Evolutionary conservation across 2,329 filamentous ascomycete genomes (phyloP).

Genomic region (Penicillium sp.): DNA sequence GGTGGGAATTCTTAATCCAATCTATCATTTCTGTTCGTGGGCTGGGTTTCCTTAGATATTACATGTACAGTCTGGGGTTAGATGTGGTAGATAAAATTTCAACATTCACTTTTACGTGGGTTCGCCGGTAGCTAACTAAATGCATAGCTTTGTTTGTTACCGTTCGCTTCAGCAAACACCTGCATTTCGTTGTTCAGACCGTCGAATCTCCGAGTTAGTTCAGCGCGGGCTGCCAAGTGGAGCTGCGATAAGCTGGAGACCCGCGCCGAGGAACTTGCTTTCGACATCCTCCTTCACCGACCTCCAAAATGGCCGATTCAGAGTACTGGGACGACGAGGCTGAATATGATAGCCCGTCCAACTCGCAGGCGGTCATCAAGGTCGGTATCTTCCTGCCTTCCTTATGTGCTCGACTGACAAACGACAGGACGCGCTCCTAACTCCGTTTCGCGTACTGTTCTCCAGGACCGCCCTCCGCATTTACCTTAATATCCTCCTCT

Average conservation of each 20-base stretch:
- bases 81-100: neutral
- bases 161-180: too few species aligned
- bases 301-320: constrained; percentile 20
- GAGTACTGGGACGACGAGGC: constrained; percentile 24
- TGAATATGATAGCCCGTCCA: constrained; percentile 17
- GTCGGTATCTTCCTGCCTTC: constrained; percentile 8
- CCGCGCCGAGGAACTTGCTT: constrained; percentile 2
- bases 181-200: too few species aligned
- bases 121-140: too few species aligned
- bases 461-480: constrained; percentile 63
- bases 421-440: constrained; percentile 52
- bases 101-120: neutral
- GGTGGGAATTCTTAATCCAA: constrained; percentile 22
- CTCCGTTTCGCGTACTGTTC: constrained; percentile 54
- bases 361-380: constrained; percentile 10
- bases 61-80: too few species aligned
- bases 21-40: constrained; percentile 10
- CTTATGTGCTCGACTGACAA: constrained; percentile 16
- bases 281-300: neutral
- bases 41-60: neutral
- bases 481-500: constrained; percentile 60
- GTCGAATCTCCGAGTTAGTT: neutral
- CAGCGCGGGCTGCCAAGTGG: neutral
- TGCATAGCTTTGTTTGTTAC: too few species aligned
- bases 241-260: constrained; percentile 1